A percentile compares a stretch with the other conserved stretches of the same genome.
These are phyloP conservation scores for Scutellaria galericulata DNA, from an alignment of 257 asterid genomes.

Conservation along the genomic window DNA sequence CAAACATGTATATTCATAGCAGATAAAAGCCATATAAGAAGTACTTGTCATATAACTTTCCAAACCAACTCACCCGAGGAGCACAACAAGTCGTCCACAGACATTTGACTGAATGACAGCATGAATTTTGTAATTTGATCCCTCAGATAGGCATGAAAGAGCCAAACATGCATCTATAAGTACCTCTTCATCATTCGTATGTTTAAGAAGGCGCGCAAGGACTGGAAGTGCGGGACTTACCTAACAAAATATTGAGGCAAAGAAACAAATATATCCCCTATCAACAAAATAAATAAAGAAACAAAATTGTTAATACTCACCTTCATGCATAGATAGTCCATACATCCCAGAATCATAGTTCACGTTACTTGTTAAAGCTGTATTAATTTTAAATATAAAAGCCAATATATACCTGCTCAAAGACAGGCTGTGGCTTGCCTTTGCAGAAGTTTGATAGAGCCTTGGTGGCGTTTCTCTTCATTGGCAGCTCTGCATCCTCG, in stretches of 20 bases:
- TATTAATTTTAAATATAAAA: neutral
- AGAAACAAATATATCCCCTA: neutral
- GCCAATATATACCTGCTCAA: conserved; percentile 74
- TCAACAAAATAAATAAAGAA: neutral
- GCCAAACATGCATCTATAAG: conserved; percentile 99
- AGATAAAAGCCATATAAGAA: neutral
- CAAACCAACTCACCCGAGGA: conserved; percentile 67
- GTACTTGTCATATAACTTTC: no score
- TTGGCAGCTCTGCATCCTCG: conserved; percentile 79
- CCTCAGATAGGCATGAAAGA: conserved; percentile 91
- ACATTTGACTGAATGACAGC: conserved; percentile 91
- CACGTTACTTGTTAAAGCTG: no score
- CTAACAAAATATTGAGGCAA: conserved; percentile 42
- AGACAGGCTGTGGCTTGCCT: conserved; percentile 95
- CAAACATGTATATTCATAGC: conserved; percentile 12
- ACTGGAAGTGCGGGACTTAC: conserved; percentile 89
- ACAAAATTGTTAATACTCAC: no score
- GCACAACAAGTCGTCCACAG: conserved; percentile 81
- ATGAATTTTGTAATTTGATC: conserved; percentile 90
- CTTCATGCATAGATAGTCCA: no score
- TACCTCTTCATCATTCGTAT: conserved; percentile 88
- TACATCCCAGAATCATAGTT: no score
- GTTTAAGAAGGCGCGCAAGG: conserved; percentile 63
- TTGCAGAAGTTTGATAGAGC: conserved; percentile 92
- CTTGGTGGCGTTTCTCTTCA: conserved; percentile 98